Conservation (phyloP, 305 asterid genomes). For the Fraxinus paxiana region DNA sequence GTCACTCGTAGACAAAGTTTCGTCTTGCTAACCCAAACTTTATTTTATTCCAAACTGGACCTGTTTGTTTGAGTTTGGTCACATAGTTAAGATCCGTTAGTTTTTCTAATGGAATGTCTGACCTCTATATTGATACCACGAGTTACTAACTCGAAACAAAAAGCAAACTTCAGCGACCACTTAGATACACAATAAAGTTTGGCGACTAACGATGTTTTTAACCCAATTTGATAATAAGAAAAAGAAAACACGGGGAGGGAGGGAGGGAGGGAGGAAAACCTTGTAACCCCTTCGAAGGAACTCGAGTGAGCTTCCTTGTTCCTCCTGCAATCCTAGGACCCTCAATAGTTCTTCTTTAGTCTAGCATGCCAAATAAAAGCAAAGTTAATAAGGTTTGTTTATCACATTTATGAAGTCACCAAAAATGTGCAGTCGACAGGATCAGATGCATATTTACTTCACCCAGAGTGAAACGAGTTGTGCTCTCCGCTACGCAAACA, state of each 20-base stretch:
- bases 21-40: not conserved
- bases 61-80: not conserved
- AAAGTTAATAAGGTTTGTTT: not conserved
- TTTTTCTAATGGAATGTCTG: not conserved
- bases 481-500: conserved; percentile 93
- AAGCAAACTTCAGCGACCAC: not conserved
- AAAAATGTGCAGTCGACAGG: not conserved
- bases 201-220: not conserved
- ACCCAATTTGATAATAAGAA: not conserved
- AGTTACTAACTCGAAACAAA: not conserved
- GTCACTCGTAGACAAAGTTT: not conserved
- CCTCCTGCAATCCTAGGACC: conserved; percentile 87
- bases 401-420: not conserved
- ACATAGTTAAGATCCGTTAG: not conserved
- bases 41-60: not conserved
- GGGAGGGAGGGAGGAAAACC: conserved; percentile 36
- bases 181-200: not conserved
- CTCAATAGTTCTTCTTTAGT: conserved; percentile 91
- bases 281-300: conserved; percentile 95
- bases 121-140: not conserved
- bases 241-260: not conserved
- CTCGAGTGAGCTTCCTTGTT: conserved; percentile 86
- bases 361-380: conserved; percentile 37
- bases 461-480: conserved; percentile 70
- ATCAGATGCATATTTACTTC: conserved; percentile 54